Conservation (phyloP, 257 asterid species). For the Solanum chiquidenum region DNA sequence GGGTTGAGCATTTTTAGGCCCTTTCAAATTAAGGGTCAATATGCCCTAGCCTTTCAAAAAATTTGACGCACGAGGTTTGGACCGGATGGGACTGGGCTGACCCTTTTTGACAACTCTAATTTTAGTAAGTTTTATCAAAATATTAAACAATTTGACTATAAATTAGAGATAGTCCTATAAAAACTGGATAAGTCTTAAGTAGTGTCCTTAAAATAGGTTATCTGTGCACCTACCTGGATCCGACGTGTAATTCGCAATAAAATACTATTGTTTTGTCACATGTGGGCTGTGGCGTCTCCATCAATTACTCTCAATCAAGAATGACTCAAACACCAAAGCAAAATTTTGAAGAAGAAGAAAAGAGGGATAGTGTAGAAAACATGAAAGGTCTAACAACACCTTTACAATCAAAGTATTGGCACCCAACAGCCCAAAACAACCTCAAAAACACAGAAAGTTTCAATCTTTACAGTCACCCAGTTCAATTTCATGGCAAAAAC, state of each 20-base stretch:
- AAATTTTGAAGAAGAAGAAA: neutral
- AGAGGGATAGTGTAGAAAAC: neutral
- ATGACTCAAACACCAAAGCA: neutral
- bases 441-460: slow-evolving; percentile 6
- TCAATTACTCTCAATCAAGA: neutral
- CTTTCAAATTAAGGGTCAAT: too few species aligned
- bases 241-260: neutral
- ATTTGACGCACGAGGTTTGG: too few species aligned
- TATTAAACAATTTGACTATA: neutral
- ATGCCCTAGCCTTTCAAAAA: too few species aligned
- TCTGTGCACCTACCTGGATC: neutral
- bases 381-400: slow-evolving; percentile 38
- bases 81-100: too few species aligned
- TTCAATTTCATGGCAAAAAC: slow-evolving; percentile 11
- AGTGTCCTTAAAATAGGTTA: neutral
- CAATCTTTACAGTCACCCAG: slow-evolving; percentile 3
- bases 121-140: neutral
- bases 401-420: slow-evolving; percentile 34
- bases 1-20: too few species aligned
- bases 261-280: neutral
- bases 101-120: too few species aligned
- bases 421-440: slow-evolving; percentile 5
- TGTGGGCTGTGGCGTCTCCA: neutral
- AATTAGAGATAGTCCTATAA: too few species aligned
- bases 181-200: neutral